A percentile compares a stretch with the other conserved stretches of the same genome.
These are phyloP conservation scores for Sarocladiaceae sp. DNA, from an alignment of 2,329 filamentous ascomycete species.

Conservation along the genomic window DNA sequence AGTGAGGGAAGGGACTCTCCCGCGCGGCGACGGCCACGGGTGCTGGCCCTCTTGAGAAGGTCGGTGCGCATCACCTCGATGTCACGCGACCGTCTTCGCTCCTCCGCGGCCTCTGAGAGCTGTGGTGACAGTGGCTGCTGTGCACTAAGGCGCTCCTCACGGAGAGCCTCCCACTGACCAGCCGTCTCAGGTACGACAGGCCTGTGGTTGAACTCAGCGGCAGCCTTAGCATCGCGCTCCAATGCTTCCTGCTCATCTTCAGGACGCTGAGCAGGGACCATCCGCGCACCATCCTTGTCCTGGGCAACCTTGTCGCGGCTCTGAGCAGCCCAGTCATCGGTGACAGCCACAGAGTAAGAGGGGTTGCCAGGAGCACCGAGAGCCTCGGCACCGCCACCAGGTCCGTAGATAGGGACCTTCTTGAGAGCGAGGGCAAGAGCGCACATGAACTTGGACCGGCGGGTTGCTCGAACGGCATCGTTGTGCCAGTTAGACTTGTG, in stretches of 20 bases:
- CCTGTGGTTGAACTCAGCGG: slow-evolving; percentile 39
- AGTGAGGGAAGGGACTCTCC: slow-evolving; percentile 39
- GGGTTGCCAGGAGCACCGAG: slow-evolving; percentile 70
- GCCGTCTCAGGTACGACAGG: slow-evolving; percentile 19
- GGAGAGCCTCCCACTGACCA: slow-evolving; percentile 11
- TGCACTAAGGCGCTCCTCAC: not conserved
- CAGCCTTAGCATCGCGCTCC: slow-evolving; percentile 39
- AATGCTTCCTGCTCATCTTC: slow-evolving; percentile 22
- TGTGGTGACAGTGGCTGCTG: slow-evolving; percentile 16
- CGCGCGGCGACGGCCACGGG: slow-evolving; percentile 44
- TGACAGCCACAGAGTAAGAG: slow-evolving; percentile 72
- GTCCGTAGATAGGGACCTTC: slow-evolving; percentile 79
- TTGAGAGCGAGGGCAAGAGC: slow-evolving; percentile 81
- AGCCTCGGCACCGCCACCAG: slow-evolving; percentile 64
- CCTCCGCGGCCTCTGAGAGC: slow-evolving; percentile 21
- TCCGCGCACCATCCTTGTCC: slow-evolving; percentile 59
- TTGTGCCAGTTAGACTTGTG: slow-evolving; percentile 95
- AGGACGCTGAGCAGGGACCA: slow-evolving; percentile 48
- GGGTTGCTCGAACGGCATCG: slow-evolving; percentile 72
- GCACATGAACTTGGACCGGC: slow-evolving; percentile 95
- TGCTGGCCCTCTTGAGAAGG: slow-evolving; percentile 38
- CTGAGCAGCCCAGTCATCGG: slow-evolving; percentile 60
- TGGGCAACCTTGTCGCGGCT: slow-evolving; percentile 54
- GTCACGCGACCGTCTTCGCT: slow-evolving; percentile 32
- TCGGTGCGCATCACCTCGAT: slow-evolving; percentile 32